Evolutionary conservation across 1,284 basidiomycete genomes (phyloP).

Genomic region (Boletus semigastroideus): DNA sequence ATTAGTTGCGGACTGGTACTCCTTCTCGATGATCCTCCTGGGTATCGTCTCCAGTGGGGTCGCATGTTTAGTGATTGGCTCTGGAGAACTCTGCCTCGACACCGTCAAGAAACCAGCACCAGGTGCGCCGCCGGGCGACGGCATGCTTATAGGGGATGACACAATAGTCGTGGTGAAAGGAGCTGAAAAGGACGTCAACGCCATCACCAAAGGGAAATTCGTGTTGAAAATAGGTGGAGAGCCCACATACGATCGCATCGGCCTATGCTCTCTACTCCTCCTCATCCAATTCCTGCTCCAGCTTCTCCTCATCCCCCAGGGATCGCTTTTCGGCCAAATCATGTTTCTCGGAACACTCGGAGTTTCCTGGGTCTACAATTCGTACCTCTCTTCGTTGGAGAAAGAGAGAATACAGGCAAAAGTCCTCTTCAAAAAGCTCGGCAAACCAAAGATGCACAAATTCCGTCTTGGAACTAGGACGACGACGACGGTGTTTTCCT

Average conservation of each 20-base stretch:
- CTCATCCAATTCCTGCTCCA: constrained; percentile 30
- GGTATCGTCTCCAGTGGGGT: constrained; percentile 32
- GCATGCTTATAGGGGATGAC: constrained; percentile 21
- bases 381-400: constrained; percentile 33
- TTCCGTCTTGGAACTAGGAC: constrained; percentile 30
- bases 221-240: constrained; percentile 15
- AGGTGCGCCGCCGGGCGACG: constrained; percentile 28
- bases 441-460: constrained; percentile 18
- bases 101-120: constrained; percentile 14
- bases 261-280: constrained; percentile 30
- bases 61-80: constrained; percentile 31
- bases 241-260: constrained; percentile 20
- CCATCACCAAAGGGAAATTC: constrained; percentile 30
- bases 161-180: constrained; percentile 28
- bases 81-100: constrained; percentile 20
- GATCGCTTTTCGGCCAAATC: constrained; percentile 31
- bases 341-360: constrained; percentile 30
- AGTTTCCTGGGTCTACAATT: constrained; percentile 35
- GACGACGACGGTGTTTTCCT: constrained; percentile 27
- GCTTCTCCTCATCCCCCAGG: constrained; percentile 29
- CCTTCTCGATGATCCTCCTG: constrained; percentile 31
- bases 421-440: constrained; percentile 21
- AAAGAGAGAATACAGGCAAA: constrained; percentile 30
- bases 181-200: constrained; percentile 29
- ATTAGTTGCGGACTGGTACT: constrained; percentile 27